Evolutionary conservation across 2,329 filamentous ascomycete genomes (phyloP), one percentile per base, ranked within the genome.

Genomic region (Aureobasidium musti): DNA sequence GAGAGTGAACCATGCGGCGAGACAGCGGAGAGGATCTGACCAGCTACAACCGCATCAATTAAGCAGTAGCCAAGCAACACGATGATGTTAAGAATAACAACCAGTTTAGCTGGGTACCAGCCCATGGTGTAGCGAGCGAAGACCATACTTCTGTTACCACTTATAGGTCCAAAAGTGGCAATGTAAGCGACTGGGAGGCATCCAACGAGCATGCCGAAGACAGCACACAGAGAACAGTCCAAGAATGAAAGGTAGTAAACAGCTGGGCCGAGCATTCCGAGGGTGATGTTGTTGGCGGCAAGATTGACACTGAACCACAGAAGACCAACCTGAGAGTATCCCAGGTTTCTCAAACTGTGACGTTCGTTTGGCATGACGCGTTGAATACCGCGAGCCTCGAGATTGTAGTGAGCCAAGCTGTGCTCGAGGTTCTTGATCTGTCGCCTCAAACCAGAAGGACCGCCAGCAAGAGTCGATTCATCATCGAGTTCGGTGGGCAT

Each of bases 11-110:
- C 82, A 67, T 83, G 81, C 13, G 61, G 61, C 14, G 85, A 86
- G 4, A 91, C 85, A 1, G 88, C 88, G 5, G 85, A 88, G 1
- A 91, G 77, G 30, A 90, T 89, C 72, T 90, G 88, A 0, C 89
- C 89, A 1, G 85, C 86, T 19, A 91, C 81, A 6, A 90, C 86
- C 39, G 83, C 86, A 73, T 88, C 85, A 67, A 90, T 85, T 73
- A 89, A 77, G 21, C 81, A 79, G 70, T 89, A 89, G 10, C 86
- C 73, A 2, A 88, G 78, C 72, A 89, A 79, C 26, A 87, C 82
- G 52, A 89, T 82, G 54, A 89, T 78, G 71, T 88, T 89, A 67
- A 89, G 77, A 26, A 89, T 71, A 17, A 87, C 86, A 39, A 88
- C 82, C 8, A 89, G 75, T 74, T 88, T 89, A 63, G 83, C 83